A percentile compares a stretch with the other conserved stretches of the same genome.
These are phyloP conservation scores for Henningerozyma blattae DNA, from an alignment of 805 yeast genomes.

Conservation along the genomic window DNA sequence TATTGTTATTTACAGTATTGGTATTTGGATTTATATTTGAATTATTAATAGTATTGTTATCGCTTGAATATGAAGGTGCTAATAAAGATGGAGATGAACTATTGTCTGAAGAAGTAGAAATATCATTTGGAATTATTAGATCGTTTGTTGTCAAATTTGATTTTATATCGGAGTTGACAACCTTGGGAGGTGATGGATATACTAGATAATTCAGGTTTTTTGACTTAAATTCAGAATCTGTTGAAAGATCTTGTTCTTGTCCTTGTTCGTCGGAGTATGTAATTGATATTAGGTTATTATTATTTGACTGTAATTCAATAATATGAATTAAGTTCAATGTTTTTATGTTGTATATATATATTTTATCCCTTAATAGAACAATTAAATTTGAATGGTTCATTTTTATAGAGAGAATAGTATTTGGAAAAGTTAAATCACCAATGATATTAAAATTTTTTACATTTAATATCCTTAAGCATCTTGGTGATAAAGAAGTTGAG, in stretches of 20 bases:
- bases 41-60: not conserved
- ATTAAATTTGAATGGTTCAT: slow-evolving; percentile 54
- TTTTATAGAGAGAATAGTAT: slow-evolving; percentile 46
- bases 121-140: slow-evolving; percentile 1
- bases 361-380: slow-evolving; percentile 50
- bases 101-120: not conserved
- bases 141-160: slow-evolving; percentile 22
- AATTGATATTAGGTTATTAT: slow-evolving; percentile 49
- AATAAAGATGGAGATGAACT: too few relatives aligned
- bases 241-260: too few relatives aligned
- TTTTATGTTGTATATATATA: slow-evolving; percentile 61
- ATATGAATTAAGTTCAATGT: slow-evolving; percentile 54
- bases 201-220: slow-evolving; percentile 36
- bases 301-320: slow-evolving; percentile 36
- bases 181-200: slow-evolving; percentile 67
- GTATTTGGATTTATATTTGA: not conserved
- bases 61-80: too few relatives aligned
- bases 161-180: slow-evolving; percentile 25
- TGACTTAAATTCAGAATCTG: too few relatives aligned
- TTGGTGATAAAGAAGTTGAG: too few relatives aligned
- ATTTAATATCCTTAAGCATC: slow-evolving; percentile 72
- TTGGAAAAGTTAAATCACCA: slow-evolving; percentile 63
- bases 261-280: slow-evolving; percentile 40
- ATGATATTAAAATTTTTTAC: slow-evolving; percentile 51
- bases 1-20: slow-evolving; percentile 2